Evolutionary conservation across 192 early-diverging fungal genomes (phyloP).

Genomic region (Pecoramyces ruminantium): DNA sequence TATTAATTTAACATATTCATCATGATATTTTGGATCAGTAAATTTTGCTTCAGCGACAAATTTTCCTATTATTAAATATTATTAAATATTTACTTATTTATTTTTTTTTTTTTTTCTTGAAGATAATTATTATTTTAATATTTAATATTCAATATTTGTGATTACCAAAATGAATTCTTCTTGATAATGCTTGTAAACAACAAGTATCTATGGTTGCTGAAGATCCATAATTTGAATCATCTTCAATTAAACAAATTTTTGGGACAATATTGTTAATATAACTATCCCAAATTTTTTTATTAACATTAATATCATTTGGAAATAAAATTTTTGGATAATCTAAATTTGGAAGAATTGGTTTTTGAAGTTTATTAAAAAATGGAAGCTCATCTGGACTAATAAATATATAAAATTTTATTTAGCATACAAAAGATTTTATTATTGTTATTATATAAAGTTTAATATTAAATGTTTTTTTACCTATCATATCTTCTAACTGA

Average conservation of each 20-base stretch:
- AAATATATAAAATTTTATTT: no score
- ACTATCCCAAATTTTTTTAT: slow-evolving; percentile 61
- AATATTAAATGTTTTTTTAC: not conserved
- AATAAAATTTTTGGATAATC: slow-evolving; percentile 60
- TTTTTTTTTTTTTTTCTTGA: not conserved
- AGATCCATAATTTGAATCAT: slow-evolving; percentile 84
- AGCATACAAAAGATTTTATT: no score
- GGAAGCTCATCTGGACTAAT: slow-evolving; percentile 84
- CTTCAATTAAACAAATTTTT: slow-evolving; percentile 46
- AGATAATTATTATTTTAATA: no score
- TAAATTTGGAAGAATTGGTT: slow-evolving; percentile 70
- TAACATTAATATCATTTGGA: slow-evolving; percentile 72
- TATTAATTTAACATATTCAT: slow-evolving; percentile 60
- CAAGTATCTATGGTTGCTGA: slow-evolving; percentile 88
- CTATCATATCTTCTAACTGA: not conserved
- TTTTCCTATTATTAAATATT: slow-evolving; percentile 38
- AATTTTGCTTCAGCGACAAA: slow-evolving; percentile 98
- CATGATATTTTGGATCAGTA: slow-evolving; percentile 54
- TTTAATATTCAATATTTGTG: slow-evolving; percentile 1
- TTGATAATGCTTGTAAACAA: slow-evolving; percentile 74
- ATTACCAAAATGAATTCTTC: slow-evolving; percentile 85
- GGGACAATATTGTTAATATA: slow-evolving; percentile 73
- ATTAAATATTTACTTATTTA: not conserved
- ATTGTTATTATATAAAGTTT: no score
- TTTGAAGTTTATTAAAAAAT: slow-evolving; percentile 63